These are phyloP conservation scores for Globisporangium cederbergense DNA, from an alignment of 352 stramenopile species.

Conservation along the genomic window DNA sequence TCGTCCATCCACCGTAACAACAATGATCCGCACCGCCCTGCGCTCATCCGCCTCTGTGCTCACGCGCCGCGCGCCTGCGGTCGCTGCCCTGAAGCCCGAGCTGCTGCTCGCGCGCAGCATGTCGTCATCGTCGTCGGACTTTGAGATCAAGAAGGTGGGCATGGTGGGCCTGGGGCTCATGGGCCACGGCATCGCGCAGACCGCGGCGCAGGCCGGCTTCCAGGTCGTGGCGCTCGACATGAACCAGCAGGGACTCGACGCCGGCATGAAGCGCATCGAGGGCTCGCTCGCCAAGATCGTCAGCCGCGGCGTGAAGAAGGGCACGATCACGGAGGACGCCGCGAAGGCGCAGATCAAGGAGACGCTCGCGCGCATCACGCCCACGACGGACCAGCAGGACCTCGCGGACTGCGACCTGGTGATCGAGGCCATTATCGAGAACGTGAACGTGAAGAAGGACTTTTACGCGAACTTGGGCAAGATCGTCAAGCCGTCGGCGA, in stretches of 20 bases:
- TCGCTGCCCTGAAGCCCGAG: background rate
- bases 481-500: constrained; percentile 88
- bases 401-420: constrained; percentile 93
- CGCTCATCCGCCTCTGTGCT: background rate
- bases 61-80: constrained; percentile 3
- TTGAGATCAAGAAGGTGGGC: constrained; percentile 86
- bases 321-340: constrained; percentile 72
- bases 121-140: constrained; percentile 24
- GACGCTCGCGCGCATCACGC: constrained; percentile 81
- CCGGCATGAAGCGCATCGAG: constrained; percentile 91
- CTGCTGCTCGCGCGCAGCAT: constrained; percentile 14
- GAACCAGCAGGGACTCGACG: constrained; percentile 69
- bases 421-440: constrained; percentile 98
- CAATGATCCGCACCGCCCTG: constrained; percentile 1
- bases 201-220: constrained; percentile 81
- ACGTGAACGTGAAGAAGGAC: constrained; percentile 91
- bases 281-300: constrained; percentile 88
- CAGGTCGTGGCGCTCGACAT: constrained; percentile 83
- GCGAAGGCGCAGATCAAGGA: constrained; percentile 62
- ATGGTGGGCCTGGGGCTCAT: constrained; percentile 97
- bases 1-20: background rate
- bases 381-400: constrained; percentile 85
- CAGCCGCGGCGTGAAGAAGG: constrained; percentile 85
- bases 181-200: constrained; percentile 97
- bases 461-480: constrained; percentile 92